Evolutionary conservation across 129 eudicot species (phyloP), one percentile per base, ranked within the genome.

Genomic region (Scalesia atractyloides): DNA sequence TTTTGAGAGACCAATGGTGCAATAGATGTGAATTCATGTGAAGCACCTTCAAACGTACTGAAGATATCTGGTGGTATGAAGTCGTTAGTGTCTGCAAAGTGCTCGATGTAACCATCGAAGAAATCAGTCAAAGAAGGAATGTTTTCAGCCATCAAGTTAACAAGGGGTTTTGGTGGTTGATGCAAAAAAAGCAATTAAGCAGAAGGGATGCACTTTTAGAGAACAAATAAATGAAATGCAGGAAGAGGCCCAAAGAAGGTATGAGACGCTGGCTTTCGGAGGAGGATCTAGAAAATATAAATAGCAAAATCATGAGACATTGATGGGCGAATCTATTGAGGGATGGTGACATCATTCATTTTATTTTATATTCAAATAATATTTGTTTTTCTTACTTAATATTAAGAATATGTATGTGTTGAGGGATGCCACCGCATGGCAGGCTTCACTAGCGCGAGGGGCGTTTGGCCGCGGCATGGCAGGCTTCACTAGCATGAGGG

Each of bases 51-150:
- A 85, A 16, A 80, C 76, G 64, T 16, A 59, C 90, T 84, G 69
- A 93, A 90, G 48, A 93, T 84, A 51, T 90, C 65, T 3, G 66
- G 53, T 39, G 65, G 22, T 64, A 72, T 15, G 58, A 58, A 60
- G 37, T 57, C 54, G 49, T 44, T 18, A 41, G 46, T 41, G 54
- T 69, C 44, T 19, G 17, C 12, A 70, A 70, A 36, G 33, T 26
- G 58, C 49, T 49, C 15, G 75, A 79, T 33, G 77, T 75, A 71
- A 62, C 64, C 59, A 22, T 82, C 76, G 15, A 87, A 74, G 46
- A 83, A 76, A 16, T 78, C 82, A 13, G 86, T 69, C 16, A 89
- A 65, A 13, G 57, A 62, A 65, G 78, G 62, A 18, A 62, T 60
- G 70, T 76, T 74, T 8, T 51, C 53, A 17, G 36, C 63, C 81